A percentile compares a stretch with the other conserved stretches of the same genome.
Evolutionary conservation across 2,329 filamentous ascomycete genomes (phyloP).

Genomic region (Hypoxylon rubiginosum): DNA sequence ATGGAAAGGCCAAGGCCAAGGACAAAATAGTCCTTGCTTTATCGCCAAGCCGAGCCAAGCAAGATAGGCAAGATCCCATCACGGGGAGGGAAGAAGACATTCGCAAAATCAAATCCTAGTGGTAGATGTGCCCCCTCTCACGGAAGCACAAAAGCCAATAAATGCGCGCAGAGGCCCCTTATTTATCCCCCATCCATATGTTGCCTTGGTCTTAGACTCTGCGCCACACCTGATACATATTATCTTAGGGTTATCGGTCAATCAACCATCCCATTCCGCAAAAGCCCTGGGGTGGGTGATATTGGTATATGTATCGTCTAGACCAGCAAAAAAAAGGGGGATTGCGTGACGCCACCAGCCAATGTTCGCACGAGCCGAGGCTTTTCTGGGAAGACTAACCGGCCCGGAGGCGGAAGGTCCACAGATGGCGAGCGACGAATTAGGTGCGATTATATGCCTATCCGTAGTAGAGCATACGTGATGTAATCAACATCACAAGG

Average conservation of each 20-base stretch:
- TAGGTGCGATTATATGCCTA: conserved; percentile 8
- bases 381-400: conserved; percentile 9
- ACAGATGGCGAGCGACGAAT: not conserved
- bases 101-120: conserved; percentile 34
- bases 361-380: conserved; percentile 1
- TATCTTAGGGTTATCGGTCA: not conserved
- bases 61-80: conserved; percentile 32
- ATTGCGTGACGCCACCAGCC: not conserved
- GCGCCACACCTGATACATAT: not conserved
- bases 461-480: not conserved
- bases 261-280: conserved; percentile 8
- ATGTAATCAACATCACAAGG: not conserved
- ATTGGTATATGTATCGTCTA: not conserved
- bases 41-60: conserved; percentile 21
- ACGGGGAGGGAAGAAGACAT: conserved; percentile 27
- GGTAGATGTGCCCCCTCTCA: conserved; percentile 13
- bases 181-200: conserved; percentile 9
- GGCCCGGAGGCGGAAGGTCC: not conserved
- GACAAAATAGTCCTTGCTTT: not conserved
- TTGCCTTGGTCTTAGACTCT: not conserved
- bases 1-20: not conserved
- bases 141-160: conserved; percentile 20
- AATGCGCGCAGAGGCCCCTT: conserved; percentile 15
- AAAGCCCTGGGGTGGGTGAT: conserved; percentile 11
- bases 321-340: not conserved